Percentiles rank a stretch among this genome's conserved stretches.
These are phyloP conservation scores for Cystobasidium ongulense DNA, from an alignment of 768 basidiomycete species.

Conservation along the genomic window DNA sequence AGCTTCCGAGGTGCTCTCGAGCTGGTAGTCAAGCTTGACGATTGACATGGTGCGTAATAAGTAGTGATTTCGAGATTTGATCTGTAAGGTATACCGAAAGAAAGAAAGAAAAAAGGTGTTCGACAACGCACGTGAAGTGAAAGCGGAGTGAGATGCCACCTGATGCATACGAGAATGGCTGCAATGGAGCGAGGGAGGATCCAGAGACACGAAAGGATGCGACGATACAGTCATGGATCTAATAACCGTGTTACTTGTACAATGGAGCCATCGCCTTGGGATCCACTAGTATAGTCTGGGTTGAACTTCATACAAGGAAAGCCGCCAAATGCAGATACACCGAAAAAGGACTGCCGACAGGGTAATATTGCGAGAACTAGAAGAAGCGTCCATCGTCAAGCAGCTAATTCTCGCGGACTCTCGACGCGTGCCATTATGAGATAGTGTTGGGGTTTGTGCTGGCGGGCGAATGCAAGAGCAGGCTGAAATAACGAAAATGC, in stretches of 20 bases:
- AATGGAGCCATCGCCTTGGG: no score
- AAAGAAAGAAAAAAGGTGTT: no score
- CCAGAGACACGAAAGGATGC: no score
- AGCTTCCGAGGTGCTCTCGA: slow-evolving; percentile 17
- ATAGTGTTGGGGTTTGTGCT: not conserved
- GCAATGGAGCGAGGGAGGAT: no score
- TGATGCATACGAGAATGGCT: no score
- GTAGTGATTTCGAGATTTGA: no score
- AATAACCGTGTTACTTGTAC: no score
- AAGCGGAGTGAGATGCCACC: no score
- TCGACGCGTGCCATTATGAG: not conserved
- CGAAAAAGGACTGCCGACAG: not conserved
- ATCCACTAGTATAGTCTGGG: not conserved
- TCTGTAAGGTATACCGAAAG: no score
- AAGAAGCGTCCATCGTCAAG: not conserved
- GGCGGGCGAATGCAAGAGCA: not conserved
- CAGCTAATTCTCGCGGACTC: not conserved
- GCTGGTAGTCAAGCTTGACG: slow-evolving; percentile 5
- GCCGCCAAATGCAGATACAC: not conserved
- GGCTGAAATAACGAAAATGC: not conserved
- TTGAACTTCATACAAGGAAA: not conserved
- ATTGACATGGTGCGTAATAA: slow-evolving; percentile 5
- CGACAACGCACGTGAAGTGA: no score
- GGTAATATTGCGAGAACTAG: no score
- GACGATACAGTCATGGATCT: no score